Conservation (phyloP, 1,284 basidiomycete genomes). For the Apiotrichum montevideense region DNA sequence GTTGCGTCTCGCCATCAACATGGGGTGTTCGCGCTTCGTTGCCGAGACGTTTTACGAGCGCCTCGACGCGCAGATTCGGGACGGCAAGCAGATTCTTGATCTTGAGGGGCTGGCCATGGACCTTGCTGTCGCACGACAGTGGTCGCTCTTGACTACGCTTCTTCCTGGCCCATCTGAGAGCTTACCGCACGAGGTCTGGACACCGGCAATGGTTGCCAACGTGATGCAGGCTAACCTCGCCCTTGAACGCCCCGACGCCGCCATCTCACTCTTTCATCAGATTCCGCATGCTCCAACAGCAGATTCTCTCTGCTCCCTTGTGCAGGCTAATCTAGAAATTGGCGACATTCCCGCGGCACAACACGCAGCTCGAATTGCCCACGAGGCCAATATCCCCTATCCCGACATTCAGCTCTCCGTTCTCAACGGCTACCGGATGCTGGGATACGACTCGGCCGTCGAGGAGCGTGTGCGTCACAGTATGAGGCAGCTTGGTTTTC, state of each 20-base stretch:
- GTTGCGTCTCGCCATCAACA: constrained; percentile 9
- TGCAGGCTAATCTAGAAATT: constrained; percentile 27
- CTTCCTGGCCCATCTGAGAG: constrained; percentile 8
- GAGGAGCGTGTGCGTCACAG: constrained; percentile 28
- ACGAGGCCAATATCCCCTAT: neutral
- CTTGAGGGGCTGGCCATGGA: constrained; percentile 18
- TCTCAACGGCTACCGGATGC: constrained; percentile 27
- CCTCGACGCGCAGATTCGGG: constrained; percentile 8
- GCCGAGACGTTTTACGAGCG: constrained; percentile 14
- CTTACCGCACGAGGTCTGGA: constrained; percentile 15
- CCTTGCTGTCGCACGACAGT: constrained; percentile 13
- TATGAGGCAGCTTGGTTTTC: constrained; percentile 18
- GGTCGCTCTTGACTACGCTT: constrained; percentile 18
- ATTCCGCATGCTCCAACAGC: neutral
- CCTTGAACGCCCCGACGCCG: constrained; percentile 20
- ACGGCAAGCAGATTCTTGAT: constrained; percentile 5
- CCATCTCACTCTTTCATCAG: constrained; percentile 21
- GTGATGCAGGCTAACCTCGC: constrained; percentile 28
- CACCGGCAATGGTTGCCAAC: constrained; percentile 15
- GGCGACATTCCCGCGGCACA: constrained; percentile 20
- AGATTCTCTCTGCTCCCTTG: constrained; percentile 11
- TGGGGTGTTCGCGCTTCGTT: constrained; percentile 8
- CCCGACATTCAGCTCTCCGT: constrained; percentile 27
- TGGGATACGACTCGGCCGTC: constrained; percentile 26
- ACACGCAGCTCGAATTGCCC: neutral